Conservation (phyloP, 345 rosid species). For the Rhodomyrtus tomentosa region DNA sequence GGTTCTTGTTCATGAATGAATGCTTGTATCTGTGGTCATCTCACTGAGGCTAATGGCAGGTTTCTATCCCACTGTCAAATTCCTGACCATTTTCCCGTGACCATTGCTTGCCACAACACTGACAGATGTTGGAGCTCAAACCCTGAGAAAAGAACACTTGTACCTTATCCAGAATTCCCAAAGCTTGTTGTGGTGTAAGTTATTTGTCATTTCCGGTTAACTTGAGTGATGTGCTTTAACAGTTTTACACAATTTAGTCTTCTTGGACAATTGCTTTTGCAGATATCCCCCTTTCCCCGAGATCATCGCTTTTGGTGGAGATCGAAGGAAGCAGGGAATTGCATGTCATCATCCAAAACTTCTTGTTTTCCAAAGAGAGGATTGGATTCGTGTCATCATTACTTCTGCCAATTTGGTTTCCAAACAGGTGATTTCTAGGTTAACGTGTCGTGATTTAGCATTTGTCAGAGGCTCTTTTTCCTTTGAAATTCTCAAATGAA, state of each 20-base stretch:
- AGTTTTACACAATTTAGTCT: constrained; percentile 1
- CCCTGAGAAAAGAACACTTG: constrained; percentile 41
- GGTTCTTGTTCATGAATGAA: constrained; percentile 8
- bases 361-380: constrained; percentile 71
- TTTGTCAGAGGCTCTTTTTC: not conserved
- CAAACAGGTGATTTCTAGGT: constrained; percentile 46
- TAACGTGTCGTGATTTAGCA: not conserved
- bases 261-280: constrained; percentile 5
- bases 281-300: constrained; percentile 89
- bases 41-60: constrained; percentile 18
- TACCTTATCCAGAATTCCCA: constrained; percentile 61
- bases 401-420: constrained; percentile 84
- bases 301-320: constrained; percentile 77
- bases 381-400: constrained; percentile 54
- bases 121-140: constrained; percentile 77
- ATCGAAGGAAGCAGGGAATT: constrained; percentile 67
- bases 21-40: not conserved
- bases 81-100: constrained; percentile 66
- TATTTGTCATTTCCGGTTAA: not conserved
- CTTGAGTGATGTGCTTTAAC: not conserved
- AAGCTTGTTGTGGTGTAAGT: constrained; percentile 69
- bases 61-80: constrained; percentile 63
- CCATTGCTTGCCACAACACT: constrained; percentile 72
- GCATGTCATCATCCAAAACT: constrained; percentile 96
- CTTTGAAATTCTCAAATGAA: not conserved